Evolutionary conservation across 2,329 filamentous ascomycete genomes (phyloP).

Genomic region (Plectosphaerella plurivora): DNA sequence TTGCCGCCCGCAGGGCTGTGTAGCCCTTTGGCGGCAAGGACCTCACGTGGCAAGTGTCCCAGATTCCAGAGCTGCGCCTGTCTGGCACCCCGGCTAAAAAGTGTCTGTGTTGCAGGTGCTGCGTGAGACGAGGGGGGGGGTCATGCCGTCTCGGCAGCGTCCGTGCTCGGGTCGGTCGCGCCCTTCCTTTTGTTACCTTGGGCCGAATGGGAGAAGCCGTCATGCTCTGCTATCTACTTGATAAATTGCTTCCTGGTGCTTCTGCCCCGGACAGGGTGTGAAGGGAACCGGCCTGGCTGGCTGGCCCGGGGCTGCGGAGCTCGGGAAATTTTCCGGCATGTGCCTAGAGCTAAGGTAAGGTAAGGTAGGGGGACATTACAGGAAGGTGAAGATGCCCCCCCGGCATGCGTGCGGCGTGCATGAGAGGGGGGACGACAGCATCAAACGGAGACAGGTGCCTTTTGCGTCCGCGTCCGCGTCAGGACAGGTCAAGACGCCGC

Average conservation of each 20-base stretch:
- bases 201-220: neutral
- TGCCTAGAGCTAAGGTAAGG: neutral
- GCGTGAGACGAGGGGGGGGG: neutral
- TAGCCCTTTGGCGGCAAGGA: neutral
- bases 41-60: neutral
- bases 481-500: neutral
- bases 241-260: neutral
- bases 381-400: neutral
- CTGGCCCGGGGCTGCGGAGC: neutral
- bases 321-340: neutral
- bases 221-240: neutral
- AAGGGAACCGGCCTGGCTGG: neutral
- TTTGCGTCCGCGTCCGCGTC: neutral
- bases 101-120: neutral
- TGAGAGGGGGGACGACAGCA: neutral
- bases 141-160: neutral
- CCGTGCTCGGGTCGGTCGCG: neutral
- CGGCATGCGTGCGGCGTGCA: neutral
- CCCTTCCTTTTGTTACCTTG: neutral
- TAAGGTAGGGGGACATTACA: neutral
- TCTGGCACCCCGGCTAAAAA: neutral
- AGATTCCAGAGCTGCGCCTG: neutral
- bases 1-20: neutral
- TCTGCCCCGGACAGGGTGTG: neutral
- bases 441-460: neutral